Evolutionary conservation across 805 yeast genomes (phyloP), one percentile per base, ranked within the genome.

Genomic region (Kurtzmaniella fragi): DNA sequence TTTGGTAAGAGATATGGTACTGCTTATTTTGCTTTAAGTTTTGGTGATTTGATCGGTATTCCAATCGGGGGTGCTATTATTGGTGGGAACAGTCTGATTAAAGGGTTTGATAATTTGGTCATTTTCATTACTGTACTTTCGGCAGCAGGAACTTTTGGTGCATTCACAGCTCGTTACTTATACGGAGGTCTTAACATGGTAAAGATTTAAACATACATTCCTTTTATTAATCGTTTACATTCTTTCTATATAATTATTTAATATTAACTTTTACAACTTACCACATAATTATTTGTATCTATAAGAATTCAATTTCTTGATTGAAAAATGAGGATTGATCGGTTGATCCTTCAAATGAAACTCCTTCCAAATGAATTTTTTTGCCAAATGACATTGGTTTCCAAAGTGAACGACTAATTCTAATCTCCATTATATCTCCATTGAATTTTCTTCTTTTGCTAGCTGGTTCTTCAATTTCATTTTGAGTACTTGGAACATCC

Each of bases 371-470:
- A 27, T 61, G 44, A 1, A 50, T 40, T 17, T 42, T 42, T 17
- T 49, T 43, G 1, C 58, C 61, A 14, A 59, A 45, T 44, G 52
- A 45, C 15, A 52, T 37, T 27, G 63, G 36, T 16, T 61, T 55
- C 78, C 78, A 76, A 41, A 70, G 64, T 2, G 77, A 67, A 42
- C 59, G 62, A 11, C 59, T 42, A 5, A 77, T 31, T 37, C 61
- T 62, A 33, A 76, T 57, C 39, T 70, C 73, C n/a, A 75, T 61
- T 2, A 68, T 53, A 31, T 67, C 71, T 3, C 71, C 72, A 2
- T 32, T 32, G 9, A 32, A 8, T 36, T 37, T 47, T 38, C 49
- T 35, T 33, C 45, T 49, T 32, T 46, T 51, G 9, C 28, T 23
- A 17, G 25, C 38, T 38, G 27, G 37, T 5, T 29, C 10, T 15